Evolutionary conservation across 768 basidiomycete species (phyloP), one percentile per base, ranked within the genome.

Genomic region (Rubroboletus pulcherrimus): DNA sequence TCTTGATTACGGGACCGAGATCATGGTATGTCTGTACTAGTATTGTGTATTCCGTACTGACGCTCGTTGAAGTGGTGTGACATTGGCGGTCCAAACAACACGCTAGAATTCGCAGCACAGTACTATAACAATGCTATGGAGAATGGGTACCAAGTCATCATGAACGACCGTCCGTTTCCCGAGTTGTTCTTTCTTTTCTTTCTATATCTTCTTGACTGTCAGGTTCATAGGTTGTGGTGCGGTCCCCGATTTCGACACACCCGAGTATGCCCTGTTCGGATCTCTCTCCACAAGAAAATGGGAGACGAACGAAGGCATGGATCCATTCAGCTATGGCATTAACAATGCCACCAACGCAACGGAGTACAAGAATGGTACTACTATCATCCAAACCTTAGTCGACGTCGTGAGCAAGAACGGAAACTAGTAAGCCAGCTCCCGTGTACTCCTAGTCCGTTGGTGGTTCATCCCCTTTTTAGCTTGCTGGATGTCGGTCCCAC

Each of bases 391-490:
- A 51, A 79, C 75, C 0, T 62, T 83, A 49, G 76, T 81, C 26
- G 82, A 84, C 57, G 77, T 85, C 54, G 82, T 80, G n/a, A 79
- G 81, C 29, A 85, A 85, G 72, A 81, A 82, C 56, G 83, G 84
- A 10, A 83, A 85, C 62, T 84, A 77, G 80, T 81, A 60, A 62
- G 78, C 62, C 8, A 1, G 5, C 24, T 45, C 31, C 6, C 26
- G 35, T 39, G n/a, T 15, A 30, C 41, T 31, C 9, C 12, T 29
- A 14, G 21, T 19, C 35, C 12, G 24, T 38, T 5, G 5, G 4
- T 48, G 5, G 33, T 47, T 44, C 17, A 60, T 19, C 19, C 14
- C n/a, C 7, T 31, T 8, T 26, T 21, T 45, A 81, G 81, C 57
- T 68, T 83, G 19, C 63, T 83, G 2, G 77, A 83, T 38, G 63